A percentile compares a stretch with the other conserved stretches of the same genome.
These are phyloP conservation scores for Yamadazyma ubonensis DNA, from an alignment of 805 yeast genomes.

Conservation along the genomic window DNA sequence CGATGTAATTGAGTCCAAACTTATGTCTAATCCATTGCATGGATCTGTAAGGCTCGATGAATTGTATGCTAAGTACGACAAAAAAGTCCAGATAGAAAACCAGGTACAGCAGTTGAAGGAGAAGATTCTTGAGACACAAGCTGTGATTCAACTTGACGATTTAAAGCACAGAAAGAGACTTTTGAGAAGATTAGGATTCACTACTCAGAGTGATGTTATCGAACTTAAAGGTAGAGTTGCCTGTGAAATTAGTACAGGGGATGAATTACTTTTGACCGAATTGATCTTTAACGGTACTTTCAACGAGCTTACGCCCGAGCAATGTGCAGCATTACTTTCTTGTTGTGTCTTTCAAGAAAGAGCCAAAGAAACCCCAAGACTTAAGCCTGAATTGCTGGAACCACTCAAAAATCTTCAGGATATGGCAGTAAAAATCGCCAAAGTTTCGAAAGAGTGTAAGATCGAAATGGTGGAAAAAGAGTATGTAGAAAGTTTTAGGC, in stretches of 20 bases:
- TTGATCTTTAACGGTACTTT: slow-evolving; percentile 93
- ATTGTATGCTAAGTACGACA: slow-evolving; percentile 61
- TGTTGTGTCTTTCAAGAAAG: slow-evolving; percentile 97
- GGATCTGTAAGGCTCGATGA: slow-evolving; percentile 60
- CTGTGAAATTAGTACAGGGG: slow-evolving; percentile 92
- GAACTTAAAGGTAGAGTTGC: slow-evolving; percentile 97
- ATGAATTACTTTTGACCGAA: slow-evolving; percentile 82
- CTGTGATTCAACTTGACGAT: slow-evolving; percentile 92
- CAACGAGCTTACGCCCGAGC: slow-evolving; percentile 82
- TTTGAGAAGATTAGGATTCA: slow-evolving; percentile 85
- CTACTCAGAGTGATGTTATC: slow-evolving; percentile 82
- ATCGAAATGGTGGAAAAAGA: slow-evolving; percentile 88
- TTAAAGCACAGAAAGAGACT: slow-evolving; percentile 91
- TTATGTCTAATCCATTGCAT: slow-evolving; percentile 66
- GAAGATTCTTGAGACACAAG: slow-evolving; percentile 78
- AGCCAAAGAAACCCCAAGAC: slow-evolving; percentile 81
- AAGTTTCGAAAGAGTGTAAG: slow-evolving; percentile 84
- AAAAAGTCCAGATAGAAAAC: slow-evolving; percentile 59
- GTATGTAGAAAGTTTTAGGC: slow-evolving; percentile 86
- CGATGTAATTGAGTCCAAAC: slow-evolving; percentile 75
- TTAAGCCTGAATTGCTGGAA: slow-evolving; percentile 88
- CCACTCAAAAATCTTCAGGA: slow-evolving; percentile 86
- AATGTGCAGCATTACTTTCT: slow-evolving; percentile 86
- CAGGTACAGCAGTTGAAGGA: slow-evolving; percentile 59
- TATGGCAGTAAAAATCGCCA: slow-evolving; percentile 89